Conservation (phyloP, 192 early-diverging fungal species). For the Spizellomyces sp. region DNA sequence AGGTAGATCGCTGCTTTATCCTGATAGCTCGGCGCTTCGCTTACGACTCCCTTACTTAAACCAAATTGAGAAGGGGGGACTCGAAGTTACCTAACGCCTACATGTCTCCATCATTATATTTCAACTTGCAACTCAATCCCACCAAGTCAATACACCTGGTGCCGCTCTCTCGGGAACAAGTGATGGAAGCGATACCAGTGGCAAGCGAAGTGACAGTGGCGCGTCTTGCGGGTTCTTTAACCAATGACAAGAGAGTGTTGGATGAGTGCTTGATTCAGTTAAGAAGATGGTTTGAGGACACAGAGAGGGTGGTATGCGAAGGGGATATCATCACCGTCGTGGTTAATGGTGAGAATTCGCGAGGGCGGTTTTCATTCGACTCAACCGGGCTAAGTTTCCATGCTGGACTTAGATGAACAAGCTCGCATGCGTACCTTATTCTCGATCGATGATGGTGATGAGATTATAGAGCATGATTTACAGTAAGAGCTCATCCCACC, state of each 20-base stretch:
- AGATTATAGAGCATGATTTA: conserved; percentile 33
- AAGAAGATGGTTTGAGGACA: conserved; percentile 66
- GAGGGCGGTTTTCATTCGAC: conserved; percentile 11
- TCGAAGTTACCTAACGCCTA: conserved; percentile 36
- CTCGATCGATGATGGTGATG: conserved; percentile 29
- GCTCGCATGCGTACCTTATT: too few relatives aligned
- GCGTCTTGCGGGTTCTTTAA: conserved; percentile 64
- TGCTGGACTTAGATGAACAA: too few relatives aligned
- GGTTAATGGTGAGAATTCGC: conserved; percentile 59
- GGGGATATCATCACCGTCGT: conserved; percentile 68
- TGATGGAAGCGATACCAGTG: conserved; percentile 20
- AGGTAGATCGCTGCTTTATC: too few relatives aligned
- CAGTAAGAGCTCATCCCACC: conserved; percentile 31
- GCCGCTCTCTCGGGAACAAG: conserved; percentile 14
- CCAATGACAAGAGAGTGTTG: conserved; percentile 63
- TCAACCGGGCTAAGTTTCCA: background rate
- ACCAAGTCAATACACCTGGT: conserved; percentile 23
- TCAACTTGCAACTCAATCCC: conserved; percentile 54
- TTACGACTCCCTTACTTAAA: background rate
- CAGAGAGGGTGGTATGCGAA: conserved; percentile 65
- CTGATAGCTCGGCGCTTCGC: too few relatives aligned
- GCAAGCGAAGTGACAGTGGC: conserved; percentile 66
- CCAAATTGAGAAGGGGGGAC: background rate
- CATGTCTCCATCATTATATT: conserved; percentile 57
- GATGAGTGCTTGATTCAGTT: conserved; percentile 58